A percentile compares a stretch with the other conserved stretches of the same genome.
These are phyloP conservation scores for Neckera pumila DNA, from an alignment of 225 moss, liverwort and hornwort species.

Conservation along the genomic window DNA sequence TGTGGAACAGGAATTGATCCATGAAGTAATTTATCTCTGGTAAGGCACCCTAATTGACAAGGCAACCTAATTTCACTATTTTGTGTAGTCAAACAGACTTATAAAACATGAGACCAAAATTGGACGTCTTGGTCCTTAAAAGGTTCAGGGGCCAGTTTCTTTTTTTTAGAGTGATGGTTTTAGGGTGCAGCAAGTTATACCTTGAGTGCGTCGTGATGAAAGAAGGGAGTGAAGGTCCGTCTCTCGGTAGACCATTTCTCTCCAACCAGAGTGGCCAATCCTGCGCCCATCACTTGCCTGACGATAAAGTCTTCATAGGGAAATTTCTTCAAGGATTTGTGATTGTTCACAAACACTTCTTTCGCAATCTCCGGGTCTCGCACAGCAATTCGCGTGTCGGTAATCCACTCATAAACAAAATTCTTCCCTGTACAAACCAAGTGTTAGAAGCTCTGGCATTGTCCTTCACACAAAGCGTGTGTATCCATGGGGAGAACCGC, in stretches of 20 bases:
- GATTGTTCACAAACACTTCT: background rate
- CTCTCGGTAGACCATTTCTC: constrained; percentile 19
- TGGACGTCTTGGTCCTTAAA: too few relatives aligned
- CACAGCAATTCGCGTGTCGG: background rate
- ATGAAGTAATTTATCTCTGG: too few relatives aligned
- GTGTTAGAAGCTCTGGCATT: background rate
- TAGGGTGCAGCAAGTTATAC: background rate
- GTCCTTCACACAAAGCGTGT: too few relatives aligned
- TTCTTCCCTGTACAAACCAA: background rate
- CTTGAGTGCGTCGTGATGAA: constrained; percentile 21
- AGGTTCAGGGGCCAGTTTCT: too few relatives aligned
- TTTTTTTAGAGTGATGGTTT: background rate
- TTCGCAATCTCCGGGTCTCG: constrained; percentile 18
- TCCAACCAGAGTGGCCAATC: background rate
- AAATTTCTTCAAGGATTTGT: background rate
- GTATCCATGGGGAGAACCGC: background rate
- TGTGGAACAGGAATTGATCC: too few relatives aligned
- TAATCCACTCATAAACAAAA: constrained; percentile 3
- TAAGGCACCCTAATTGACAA: too few relatives aligned
- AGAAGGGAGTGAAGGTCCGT: constrained; percentile 2
- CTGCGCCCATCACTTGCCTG: background rate
- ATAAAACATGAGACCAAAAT: background rate
- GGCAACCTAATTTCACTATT: too few relatives aligned
- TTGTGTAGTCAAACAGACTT: background rate
- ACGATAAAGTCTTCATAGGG: background rate